Evolutionary conservation across 2,329 filamentous ascomycete species (phyloP), one percentile per base, ranked within the genome.

Genomic region (Colletotrichum lini): DNA sequence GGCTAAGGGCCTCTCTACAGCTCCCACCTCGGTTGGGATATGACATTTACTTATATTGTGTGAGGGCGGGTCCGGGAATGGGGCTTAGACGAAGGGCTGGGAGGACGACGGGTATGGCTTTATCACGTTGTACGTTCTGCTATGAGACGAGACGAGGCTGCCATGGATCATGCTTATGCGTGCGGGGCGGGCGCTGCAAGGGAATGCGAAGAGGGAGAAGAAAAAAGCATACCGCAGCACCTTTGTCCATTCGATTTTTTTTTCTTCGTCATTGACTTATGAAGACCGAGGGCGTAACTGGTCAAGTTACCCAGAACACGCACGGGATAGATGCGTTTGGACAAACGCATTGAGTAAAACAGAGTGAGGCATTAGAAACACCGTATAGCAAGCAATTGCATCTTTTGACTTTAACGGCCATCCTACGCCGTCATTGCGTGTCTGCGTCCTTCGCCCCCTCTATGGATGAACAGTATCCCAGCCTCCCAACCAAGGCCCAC

Each of bases 311-410:
- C 6, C 30, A 21, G 53, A 56, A 56, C 30, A 40, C 35, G 53
- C 35, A 38, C 35, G 35, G 35, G 35, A 38, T 38, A 56, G 18
- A 38, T 38, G 35, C 30, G 30, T 15, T 56, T 38, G 52, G 40
- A 30, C 21, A n/a, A 35, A 38, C 35, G 35, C 35, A 21, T 21
- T 40, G 53, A 54, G 10, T n/a, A 38, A 54, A 30, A 15, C 30
- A 54, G 52, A 40, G 30, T 8, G 49, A 38, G 45, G 38, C 45
- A 61, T 38, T 47, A 62, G 60, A 60, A 71, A 57, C 30, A 56
- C 35, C 53, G 44, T 57, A 59, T 64, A 58, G 69, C 69, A 72
- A 72, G 69, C 69, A 64, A 72, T 68, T 72, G 69, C 65, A 56
- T 38, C 23, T n/a, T 42, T 26, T 47, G 10, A 30, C 10, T 65